Percentiles rank a stretch among this genome's conserved stretches.
phyloP scores from a whole-genome alignment of 2,329 filamentous ascomycete species.

The Periconia digitata region DNA sequence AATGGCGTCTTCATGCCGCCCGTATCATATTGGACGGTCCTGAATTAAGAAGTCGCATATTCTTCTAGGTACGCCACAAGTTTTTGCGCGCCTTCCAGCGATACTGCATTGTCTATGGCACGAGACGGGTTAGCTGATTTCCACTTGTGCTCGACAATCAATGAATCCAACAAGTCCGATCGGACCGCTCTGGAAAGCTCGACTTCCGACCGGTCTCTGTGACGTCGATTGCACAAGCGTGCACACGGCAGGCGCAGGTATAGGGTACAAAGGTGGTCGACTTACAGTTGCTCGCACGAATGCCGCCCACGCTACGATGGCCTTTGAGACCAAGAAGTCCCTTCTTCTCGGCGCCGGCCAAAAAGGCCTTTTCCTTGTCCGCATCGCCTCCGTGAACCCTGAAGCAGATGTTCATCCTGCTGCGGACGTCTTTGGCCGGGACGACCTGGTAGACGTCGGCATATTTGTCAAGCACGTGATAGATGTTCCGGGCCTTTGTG shows the following conservation, averaged over 20 bases:
- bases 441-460: conserved; percentile 76
- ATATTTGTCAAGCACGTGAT: conserved; percentile 73
- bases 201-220: conserved; percentile 1
- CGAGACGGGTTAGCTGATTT: conserved; percentile 20
- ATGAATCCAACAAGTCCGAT: not conserved
- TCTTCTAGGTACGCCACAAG: conserved; percentile 66
- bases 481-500: conserved; percentile 76
- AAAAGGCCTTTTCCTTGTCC: conserved; percentile 76
- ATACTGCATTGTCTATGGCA: conserved; percentile 70
- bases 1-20: conserved; percentile 9
- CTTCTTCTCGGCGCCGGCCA: conserved; percentile 68
- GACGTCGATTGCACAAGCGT: not conserved
- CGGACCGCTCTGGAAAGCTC: not conserved
- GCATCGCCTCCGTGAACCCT: conserved; percentile 67
- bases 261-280: conserved; percentile 11
- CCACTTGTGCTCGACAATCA: not conserved
- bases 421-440: conserved; percentile 73
- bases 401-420: conserved; percentile 96
- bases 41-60: conserved; percentile 49
- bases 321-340: conserved; percentile 83
- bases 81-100: conserved; percentile 67
- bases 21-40: conserved; percentile 12
- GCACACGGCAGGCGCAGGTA: not conserved
- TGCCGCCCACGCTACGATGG: conserved; percentile 82
- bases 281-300: conserved; percentile 76